Evolutionary conservation across 352 stramenopile genomes (phyloP), one percentile per base, ranked within the genome.

Genomic region (Globisporangium paroecandrum): DNA sequence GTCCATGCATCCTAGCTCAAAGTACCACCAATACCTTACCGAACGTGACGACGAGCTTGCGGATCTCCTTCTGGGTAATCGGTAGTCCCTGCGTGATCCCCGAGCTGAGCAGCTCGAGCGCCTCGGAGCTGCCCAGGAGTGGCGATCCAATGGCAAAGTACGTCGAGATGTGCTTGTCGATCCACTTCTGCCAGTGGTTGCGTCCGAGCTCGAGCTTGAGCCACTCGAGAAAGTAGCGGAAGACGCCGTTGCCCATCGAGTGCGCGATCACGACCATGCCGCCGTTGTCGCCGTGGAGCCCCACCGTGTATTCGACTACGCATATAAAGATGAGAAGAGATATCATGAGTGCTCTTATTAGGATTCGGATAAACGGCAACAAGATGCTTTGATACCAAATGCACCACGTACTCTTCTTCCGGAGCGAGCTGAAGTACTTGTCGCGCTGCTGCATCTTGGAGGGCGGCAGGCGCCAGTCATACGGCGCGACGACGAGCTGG

Each of bases 211-310:
- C 84, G 58, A 87, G 78, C 62, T 89, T 85, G 60, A 94, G 72
- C 86, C 86, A 94, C 64, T 82, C 81, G 36, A 94, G 78, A 54
- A 94, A 94, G 75, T 94, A 94, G 3, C 84, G 84, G 25, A 94
- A 89, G 20, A 93, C 68, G 41, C 77, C 77, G 66, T 94, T 94
- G 36, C 86, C 86, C 79, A 94, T 91, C 36, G 86, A 94, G 64
- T 94, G 86, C 0, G 84, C 86, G 68, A 94, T 88, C 34, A 94
- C 81, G 34, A 94, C 84, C 29, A 91, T 68, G 18, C 85, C 80
- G 13, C 76, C 62, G 32, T 72, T 66, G 36, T 62, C 63, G 22
- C 78, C 80, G 46, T 90, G 78, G 18, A 89, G 69, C 6, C 74
- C 74, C 1, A 90, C 78, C 10, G 77, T 81, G 49, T 83, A 76